These are phyloP conservation scores for Tremellales sp. DNA, from an alignment of 1,284 basidiomycete genomes.

Conservation along the genomic window DNA sequence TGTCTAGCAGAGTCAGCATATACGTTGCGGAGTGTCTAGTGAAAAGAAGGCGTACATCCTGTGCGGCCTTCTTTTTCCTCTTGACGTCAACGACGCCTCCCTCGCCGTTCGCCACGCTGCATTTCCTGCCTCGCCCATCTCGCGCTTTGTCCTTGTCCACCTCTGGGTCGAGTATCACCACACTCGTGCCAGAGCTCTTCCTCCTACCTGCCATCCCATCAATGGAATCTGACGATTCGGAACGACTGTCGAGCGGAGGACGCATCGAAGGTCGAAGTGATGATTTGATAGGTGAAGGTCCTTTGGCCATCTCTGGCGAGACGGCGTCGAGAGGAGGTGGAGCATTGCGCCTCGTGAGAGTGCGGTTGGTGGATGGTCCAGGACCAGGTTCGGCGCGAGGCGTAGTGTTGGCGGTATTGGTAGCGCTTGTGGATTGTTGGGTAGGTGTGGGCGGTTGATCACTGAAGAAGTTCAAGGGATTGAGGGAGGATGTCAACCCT, in stretches of 20 bases:
- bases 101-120: not conserved
- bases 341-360: constrained; percentile 8
- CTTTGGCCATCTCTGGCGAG: not conserved
- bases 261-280: not conserved
- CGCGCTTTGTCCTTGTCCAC: constrained; percentile 4
- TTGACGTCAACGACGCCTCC: not conserved
- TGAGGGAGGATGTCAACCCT: constrained; percentile 23
- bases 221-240: constrained; percentile 6
- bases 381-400: constrained; percentile 20
- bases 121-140: constrained; percentile 1
- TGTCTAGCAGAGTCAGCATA: constrained; percentile 54
- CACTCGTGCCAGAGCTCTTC: constrained; percentile 15
- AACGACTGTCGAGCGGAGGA: not conserved
- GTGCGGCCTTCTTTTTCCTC: constrained; percentile 10
- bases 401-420: constrained; percentile 2
- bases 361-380: constrained; percentile 17
- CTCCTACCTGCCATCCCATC: constrained; percentile 2
- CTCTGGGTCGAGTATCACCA: constrained; percentile 19
- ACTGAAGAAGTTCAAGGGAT: constrained; percentile 29
- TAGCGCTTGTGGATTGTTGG: constrained; percentile 4
- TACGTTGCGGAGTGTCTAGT: not conserved
- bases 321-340: not conserved
- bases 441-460: constrained; percentile 7
- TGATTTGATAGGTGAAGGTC: not conserved
- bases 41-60: constrained; percentile 16